phyloP scores from a whole-genome alignment of 75 land plant genomes.

The Picea glauca region DNA sequence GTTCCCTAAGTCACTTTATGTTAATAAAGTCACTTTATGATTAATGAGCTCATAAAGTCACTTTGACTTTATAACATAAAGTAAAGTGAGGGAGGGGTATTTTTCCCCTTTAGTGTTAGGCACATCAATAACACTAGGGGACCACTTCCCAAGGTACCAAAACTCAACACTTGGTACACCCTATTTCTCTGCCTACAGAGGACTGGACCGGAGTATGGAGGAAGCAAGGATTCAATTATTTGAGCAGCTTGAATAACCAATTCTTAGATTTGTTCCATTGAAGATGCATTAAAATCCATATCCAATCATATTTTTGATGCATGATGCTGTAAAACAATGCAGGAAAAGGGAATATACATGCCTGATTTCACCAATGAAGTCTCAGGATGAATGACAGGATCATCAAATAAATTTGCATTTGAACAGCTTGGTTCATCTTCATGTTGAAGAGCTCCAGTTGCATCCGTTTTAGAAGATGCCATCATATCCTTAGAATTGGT shows the following conservation, averaged over 20 bases:
- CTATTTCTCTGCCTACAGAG: not conserved
- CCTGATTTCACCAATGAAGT: conserved; percentile 6
- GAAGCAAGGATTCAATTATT: not conserved
- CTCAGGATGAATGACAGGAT: not conserved
- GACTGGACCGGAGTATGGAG: not conserved
- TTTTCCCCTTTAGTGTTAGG: too few species aligned
- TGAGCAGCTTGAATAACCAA: not conserved
- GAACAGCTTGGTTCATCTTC: not conserved
- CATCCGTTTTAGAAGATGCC: not conserved
- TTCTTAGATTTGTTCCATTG: not conserved
- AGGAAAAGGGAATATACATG: not conserved
- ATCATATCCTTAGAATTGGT: not conserved
- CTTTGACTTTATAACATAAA: too few species aligned
- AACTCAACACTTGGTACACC: too few species aligned
- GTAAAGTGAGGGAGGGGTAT: too few species aligned
- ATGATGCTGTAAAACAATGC: not conserved
- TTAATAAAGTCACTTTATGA: too few species aligned
- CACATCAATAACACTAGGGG: too few species aligned
- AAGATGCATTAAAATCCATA: not conserved
- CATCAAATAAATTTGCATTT: not conserved
- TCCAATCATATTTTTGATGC: not conserved
- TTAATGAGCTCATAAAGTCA: too few species aligned
- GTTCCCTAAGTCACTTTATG: too few species aligned
- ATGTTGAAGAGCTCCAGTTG: not conserved
- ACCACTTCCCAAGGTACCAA: too few species aligned